Base-by-base conservation (phyloP, 352 stramenopile genomes). In the Pythium periplocum region DNA sequence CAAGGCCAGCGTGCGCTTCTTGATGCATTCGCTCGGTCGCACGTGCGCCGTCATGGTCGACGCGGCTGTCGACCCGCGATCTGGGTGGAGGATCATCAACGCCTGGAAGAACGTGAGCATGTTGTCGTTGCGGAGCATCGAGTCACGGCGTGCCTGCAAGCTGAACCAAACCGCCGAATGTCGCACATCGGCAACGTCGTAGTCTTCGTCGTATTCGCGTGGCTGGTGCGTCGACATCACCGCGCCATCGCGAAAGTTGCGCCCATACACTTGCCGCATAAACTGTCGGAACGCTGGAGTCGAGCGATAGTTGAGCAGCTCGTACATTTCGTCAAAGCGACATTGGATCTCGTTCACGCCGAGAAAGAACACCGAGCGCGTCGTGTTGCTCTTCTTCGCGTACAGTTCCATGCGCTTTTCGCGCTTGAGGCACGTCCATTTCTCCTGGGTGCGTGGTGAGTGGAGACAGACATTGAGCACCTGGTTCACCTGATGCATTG, bases 51-150 rank as follows among this genome's bases (percentile, higher is more conserved):
- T 8, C 4, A 66, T 66, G 1, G 62, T 66, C 12, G 59, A 70
- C 2, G 60, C 48, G 1, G 43, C 58, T 48, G 47, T 57, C 17
- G 55, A 57, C 2, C 49, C 53, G 6, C 52, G 68, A 47, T 83
- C 71, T 0, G 75, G 75, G 3, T 76, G 55, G 40, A 87, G 73
- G 30, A 87, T 52, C 59, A 81, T 78, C 17, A 87, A 56, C 9
- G 75, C 78, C 53, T 87, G 77, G 54, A 86, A 87, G 44, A 86
- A 81, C 43, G 72, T 78, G 43, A 87, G 55, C 49, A 72, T 57
- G 48, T 81, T 78, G 51, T 86, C 68, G 33, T 69, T 68, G 41
- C 73, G 61, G 44, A 84, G 48, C 10, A 83, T 55, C 2, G 77
- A 66, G 50, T 79, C 81, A 42, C 71, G 64, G 37, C 70, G 60